Evolutionary conservation across 2,329 filamentous ascomycete species (phyloP).

Genomic region (Coniella vitis): DNA sequence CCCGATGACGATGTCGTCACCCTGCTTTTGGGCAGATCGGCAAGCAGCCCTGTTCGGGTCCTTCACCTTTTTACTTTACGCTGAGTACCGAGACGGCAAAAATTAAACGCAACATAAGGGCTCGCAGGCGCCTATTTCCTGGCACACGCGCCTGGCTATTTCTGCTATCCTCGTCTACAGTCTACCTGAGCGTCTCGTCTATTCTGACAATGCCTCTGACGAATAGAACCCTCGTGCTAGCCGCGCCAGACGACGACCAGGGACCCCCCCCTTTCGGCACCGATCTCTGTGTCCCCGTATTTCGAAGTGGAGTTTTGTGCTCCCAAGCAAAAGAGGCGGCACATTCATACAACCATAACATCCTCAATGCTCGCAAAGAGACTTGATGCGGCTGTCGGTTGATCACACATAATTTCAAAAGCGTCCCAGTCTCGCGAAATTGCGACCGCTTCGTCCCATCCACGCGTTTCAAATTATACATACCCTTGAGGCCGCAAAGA

Average conservation of each 20-base stretch:
- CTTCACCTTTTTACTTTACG: neutral
- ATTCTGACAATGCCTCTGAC: constrained; percentile 15
- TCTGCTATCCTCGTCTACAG: constrained; percentile 14
- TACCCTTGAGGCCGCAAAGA: constrained; percentile 17
- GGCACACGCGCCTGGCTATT: constrained; percentile 8
- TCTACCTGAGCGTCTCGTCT: constrained; percentile 12
- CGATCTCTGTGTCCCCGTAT: constrained; percentile 25
- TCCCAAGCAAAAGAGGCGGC: constrained; percentile 21
- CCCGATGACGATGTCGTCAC: constrained; percentile 10
- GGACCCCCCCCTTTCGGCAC: constrained; percentile 26
- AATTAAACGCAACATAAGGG: neutral
- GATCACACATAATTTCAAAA: constrained; percentile 14
- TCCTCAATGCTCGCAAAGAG: constrained; percentile 15
- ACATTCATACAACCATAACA: constrained; percentile 18
- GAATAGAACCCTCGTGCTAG: constrained; percentile 17
- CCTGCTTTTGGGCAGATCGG: neutral
- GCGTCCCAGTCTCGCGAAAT: constrained; percentile 9
- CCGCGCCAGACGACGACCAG: constrained; percentile 16
- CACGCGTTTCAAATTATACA: constrained; percentile 10
- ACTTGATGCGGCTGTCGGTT: constrained; percentile 9
- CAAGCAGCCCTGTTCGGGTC: constrained; percentile 7
- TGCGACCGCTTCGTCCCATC: constrained; percentile 11
- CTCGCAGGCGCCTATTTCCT: constrained; percentile 12
- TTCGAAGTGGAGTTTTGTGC: constrained; percentile 27
- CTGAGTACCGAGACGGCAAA: neutral